Base-by-base conservation (phyloP, 106 monocot species). In the Chionographis japonica region DNA sequence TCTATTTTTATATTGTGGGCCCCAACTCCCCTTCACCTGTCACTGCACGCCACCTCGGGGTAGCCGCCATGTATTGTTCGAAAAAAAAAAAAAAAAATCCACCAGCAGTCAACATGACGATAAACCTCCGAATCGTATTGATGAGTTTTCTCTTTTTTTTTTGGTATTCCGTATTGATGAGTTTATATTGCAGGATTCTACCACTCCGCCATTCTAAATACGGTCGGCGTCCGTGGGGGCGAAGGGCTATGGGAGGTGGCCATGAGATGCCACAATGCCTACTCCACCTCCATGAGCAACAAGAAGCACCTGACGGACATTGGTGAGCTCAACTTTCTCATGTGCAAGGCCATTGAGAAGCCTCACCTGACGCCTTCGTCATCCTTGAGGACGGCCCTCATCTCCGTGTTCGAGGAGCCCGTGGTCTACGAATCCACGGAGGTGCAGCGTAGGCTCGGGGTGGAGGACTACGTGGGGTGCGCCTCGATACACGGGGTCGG, bases 301-400 rank as follows among this genome's bases (percentile, higher is more conserved):
- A 84, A 82, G 80, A 95, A 89, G 71, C 91, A 95, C 58, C 75
- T 95, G 4, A 75, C 76, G 3, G 95, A 95, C 60, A 77, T 95
- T 9, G 75, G 57, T 0, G 95, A 95, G 14, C 84, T 95, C 58
- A 95, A 91, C 80, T 84, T 82, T 65, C 80, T 95, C 10, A 86
- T 95, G 91, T 78, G 86, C 67, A 86, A 86, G 75, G 91, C 95
- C 50, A 86, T 91, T 16, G 84, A 95, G 37, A 92, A 91, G 39
- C 95, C 91, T 6, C 66, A 75, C 37, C 81, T 95, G 16, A 95
- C 95, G 0, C 79, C 80, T 2, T 62, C 77, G 6, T 89, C 91
- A 0, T 86, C 95, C 20, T 37, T 91, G 62, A 67, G 95, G 40
- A 92, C 95, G 0, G 85, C 88, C 0, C 56, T 92, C 58, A 58